phyloP scores from a whole-genome alignment of 1,284 basidiomycete genomes.

The Ceratobasidium sp. region DNA sequence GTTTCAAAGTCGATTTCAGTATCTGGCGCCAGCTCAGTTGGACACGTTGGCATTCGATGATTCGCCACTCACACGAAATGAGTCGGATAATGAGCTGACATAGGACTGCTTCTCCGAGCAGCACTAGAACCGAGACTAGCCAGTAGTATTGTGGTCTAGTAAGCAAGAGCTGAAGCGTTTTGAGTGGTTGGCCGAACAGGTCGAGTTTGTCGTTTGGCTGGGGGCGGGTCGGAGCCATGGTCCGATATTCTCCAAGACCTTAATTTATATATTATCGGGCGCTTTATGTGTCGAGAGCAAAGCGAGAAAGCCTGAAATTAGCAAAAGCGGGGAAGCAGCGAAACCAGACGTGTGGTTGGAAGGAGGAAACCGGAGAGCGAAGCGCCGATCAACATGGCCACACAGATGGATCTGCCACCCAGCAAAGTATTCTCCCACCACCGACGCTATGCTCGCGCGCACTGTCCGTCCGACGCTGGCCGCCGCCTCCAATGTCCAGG shows the following conservation, averaged over 20 bases:
- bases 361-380: conserved; percentile 34
- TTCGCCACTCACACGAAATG: conserved; percentile 72
- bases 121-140: conserved; percentile 65
- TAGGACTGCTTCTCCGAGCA: conserved; percentile 75
- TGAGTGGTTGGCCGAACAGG: conserved; percentile 1
- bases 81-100: conserved; percentile 79
- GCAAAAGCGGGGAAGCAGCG: neutral
- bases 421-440: conserved; percentile 24
- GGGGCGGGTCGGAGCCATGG: conserved; percentile 10
- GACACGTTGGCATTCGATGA: conserved; percentile 23
- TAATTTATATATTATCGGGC: neutral
- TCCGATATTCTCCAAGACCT: neutral
- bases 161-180: conserved; percentile 53
- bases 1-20: conserved; percentile 99
- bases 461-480: conserved; percentile 40
- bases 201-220: conserved; percentile 30
- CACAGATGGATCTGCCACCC: conserved; percentile 25
- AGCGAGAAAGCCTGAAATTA: neutral
- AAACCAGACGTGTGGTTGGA: conserved; percentile 2
- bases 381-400: conserved; percentile 31
- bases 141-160: conserved; percentile 70
- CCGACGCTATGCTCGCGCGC: conserved; percentile 37
- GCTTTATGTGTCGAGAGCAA: neutral
- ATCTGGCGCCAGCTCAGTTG: conserved; percentile 59
- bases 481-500: conserved; percentile 37